phyloP scores from a whole-genome alignment of 1,139 yeast genomes.

The Hansenula sp. region DNA sequence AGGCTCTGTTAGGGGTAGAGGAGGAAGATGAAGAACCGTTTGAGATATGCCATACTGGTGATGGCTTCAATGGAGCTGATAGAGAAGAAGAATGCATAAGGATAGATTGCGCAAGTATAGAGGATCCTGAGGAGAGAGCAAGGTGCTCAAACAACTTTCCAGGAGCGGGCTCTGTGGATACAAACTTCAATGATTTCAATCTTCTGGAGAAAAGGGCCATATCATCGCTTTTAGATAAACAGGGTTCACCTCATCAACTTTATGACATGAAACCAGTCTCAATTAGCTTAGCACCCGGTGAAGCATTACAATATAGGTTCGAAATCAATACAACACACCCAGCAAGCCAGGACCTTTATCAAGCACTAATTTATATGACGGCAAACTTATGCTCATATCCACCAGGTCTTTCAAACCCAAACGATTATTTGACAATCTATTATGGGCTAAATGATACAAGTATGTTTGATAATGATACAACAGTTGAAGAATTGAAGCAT shows the following conservation, averaged over 20 bases:
- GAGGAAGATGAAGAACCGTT: conserved; percentile 27
- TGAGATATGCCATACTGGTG: conserved; percentile 26
- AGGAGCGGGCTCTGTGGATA: not conserved
- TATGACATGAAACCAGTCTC: not conserved
- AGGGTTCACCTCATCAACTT: not conserved
- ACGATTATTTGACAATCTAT: conserved; percentile 42
- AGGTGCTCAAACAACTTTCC: not conserved
- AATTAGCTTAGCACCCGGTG: not conserved
- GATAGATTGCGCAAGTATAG: not conserved
- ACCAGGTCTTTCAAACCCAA: conserved; percentile 24
- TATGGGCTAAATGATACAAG: conserved; percentile 43
- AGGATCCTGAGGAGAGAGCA: not conserved
- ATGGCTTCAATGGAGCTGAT: conserved; percentile 16
- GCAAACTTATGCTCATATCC: conserved; percentile 60
- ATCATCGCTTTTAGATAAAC: not conserved
- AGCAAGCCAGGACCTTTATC: conserved; percentile 29
- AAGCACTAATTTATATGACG: conserved; percentile 52
- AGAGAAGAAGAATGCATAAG: not conserved
- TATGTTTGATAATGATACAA: conserved; percentile 30
- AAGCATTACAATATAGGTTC: not conserved
- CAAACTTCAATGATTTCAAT: not conserved
- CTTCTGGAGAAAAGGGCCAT: not conserved
- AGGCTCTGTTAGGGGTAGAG: conserved; percentile 21
- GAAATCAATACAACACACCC: conserved; percentile 1
- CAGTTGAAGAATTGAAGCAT: conserved; percentile 19